Evolutionary conservation across 140 eudicot species (phyloP).

Genomic region (Anethum foeniculum): DNA sequence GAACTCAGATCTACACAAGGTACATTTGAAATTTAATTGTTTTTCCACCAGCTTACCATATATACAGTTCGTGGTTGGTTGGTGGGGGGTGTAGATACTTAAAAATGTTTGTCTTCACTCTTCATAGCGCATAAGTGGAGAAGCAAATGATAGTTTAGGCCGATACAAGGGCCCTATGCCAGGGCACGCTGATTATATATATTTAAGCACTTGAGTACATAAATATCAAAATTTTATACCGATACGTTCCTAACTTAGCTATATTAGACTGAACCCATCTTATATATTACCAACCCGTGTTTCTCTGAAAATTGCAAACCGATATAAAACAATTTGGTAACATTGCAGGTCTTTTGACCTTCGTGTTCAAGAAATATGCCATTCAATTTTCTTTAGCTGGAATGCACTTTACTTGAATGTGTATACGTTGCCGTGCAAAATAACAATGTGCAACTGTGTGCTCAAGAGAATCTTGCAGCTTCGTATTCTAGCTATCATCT

Average conservation of each 20-base stretch:
- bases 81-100: background rate
- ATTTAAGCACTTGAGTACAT: background rate
- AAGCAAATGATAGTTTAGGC: slow-evolving; percentile 1
- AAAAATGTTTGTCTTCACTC: slow-evolving; percentile 1
- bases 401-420: too few species aligned
- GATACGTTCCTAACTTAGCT: slow-evolving; percentile 13
- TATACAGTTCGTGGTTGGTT: slow-evolving; percentile 1
- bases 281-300: too few species aligned
- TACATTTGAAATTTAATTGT: background rate
- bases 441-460: background rate
- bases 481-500: too few species aligned
- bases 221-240: slow-evolving; percentile 10
- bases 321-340: too few species aligned
- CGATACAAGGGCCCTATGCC: slow-evolving; percentile 2
- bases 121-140: background rate
- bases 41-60: background rate
- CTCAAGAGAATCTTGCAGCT: too few species aligned
- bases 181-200: slow-evolving; percentile 3
- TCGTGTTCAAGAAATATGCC: background rate
- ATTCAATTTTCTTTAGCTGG: background rate
- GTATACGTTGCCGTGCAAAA: background rate
- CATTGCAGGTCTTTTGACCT: too few species aligned
- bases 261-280: too few species aligned
- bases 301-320: too few species aligned
- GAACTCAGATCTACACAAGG: background rate